Conservation (phyloP, 2,329 filamentous ascomycete species). For the Stenocarpella maydis region DNA sequence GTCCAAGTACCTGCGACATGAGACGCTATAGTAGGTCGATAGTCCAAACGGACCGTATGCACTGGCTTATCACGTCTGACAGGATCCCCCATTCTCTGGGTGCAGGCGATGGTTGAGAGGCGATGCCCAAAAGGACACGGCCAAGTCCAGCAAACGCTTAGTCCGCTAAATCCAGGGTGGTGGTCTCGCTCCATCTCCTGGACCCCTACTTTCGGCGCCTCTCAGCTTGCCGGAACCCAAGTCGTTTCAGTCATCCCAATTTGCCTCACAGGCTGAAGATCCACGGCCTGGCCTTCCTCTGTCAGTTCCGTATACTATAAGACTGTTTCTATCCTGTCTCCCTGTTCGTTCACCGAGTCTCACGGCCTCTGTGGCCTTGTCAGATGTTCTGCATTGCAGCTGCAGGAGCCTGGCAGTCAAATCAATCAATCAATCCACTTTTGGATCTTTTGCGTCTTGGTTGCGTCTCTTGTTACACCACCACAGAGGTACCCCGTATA, state of each 20-base stretch:
- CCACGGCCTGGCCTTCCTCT: no score
- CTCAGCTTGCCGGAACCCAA: neutral
- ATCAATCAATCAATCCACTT: no score
- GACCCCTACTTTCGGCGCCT: constrained; percentile 26
- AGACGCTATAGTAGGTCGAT: neutral
- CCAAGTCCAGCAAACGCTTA: constrained; percentile 16
- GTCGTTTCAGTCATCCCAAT: neutral
- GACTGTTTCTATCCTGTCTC: neutral
- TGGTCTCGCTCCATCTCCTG: constrained; percentile 18
- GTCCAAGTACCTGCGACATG: neutral
- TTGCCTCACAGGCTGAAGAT: neutral
- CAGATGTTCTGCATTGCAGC: neutral
- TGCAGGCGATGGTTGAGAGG: constrained; percentile 7
- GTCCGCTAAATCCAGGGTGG: neutral
- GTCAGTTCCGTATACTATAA: no score
- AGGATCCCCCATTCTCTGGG: constrained; percentile 19
- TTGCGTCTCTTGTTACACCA: neutral
- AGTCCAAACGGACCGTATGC: neutral
- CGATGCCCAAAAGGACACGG: constrained; percentile 13
- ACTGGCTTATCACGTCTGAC: constrained; percentile 7
- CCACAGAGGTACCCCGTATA: no score
- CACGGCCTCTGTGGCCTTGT: neutral
- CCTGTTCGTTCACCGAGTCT: neutral
- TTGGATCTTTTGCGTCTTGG: neutral
- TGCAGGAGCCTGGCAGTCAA: neutral